Evolutionary conservation across 306 rosid genomes (phyloP), one percentile per base, ranked within the genome.

Genomic region (Vicia sativa): DNA sequence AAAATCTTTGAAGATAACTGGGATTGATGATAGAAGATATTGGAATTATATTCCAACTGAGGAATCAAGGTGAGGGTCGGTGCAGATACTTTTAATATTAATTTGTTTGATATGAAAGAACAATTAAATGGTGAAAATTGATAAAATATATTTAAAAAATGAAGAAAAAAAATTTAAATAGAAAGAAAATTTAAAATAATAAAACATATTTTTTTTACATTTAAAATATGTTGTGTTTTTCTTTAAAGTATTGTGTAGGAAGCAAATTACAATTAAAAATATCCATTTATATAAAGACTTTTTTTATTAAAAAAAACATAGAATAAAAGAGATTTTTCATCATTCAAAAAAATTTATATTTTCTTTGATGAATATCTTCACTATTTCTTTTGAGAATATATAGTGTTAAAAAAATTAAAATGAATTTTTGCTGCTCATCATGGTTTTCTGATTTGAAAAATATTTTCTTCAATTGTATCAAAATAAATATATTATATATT

Each of bases 11-110:
- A 85, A 81, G 78, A 89, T 92, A 23, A 92, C 96, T 0, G 96
- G 96, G 74, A 89, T 92, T 28, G 91, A 86, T 21, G 98, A 92
- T 66, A 82, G 98, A 78, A 86, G 98, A 84, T 92, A 89, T 74
- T 87, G 98, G 98, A 92, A 62, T 58, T 70, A 77, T 67, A 71
- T 92, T 54, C 79, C 92, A 5, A 82, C 91, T 2, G 86, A 87
- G 12, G 96, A 92, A 87, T 87, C 98, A 56, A 89, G 98, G 98
- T 89, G 59, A 82, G 72, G 34, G 4, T 8, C 4, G 18, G 23
- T 58, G 14, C 23, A 58, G 6, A 46, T 67, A 26, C 16, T 25
- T 54, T 54, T 54, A 11, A 34, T 34, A 34, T 34, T 54, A 5
- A 23, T 56, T 56, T 29, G 12, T 56, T 28, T 56, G 19, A 56